Evolutionary conservation across 2,329 filamentous ascomycete species (phyloP).

Genomic region (Graphilbum ipis-grandicollis): DNA sequence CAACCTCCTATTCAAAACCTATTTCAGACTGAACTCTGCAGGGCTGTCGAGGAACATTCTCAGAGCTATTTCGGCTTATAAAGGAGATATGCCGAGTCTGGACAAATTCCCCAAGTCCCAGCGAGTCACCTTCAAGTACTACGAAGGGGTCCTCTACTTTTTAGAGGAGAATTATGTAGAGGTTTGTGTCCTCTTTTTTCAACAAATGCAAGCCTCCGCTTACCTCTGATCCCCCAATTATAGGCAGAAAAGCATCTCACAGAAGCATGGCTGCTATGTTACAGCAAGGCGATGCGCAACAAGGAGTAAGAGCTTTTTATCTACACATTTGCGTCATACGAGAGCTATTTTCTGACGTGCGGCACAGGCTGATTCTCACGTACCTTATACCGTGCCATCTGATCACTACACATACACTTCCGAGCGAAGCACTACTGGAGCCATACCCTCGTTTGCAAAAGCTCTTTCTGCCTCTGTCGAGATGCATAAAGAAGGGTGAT

Average conservation of each 20-base stretch:
- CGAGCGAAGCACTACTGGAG: conserved; percentile 50
- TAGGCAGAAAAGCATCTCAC: conserved; percentile 67
- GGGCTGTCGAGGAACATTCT: conserved; percentile 82
- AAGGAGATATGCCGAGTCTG: conserved; percentile 64
- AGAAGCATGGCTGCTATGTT: conserved; percentile 68
- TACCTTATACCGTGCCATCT: conserved; percentile 91
- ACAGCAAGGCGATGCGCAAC: conserved; percentile 55
- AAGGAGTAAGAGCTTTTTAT: conserved; percentile 46
- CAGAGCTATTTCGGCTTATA: conserved; percentile 61
- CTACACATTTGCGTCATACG: neutral
- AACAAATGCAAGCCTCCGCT: neutral
- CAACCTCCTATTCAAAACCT: conserved; percentile 94
- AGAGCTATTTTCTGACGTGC: neutral
- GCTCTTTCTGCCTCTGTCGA: conserved; percentile 62
- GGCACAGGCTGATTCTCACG: conserved; percentile 61
- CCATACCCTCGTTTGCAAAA: conserved; percentile 60
- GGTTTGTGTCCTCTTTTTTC: conserved; percentile 22
- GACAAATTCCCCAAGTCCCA: conserved; percentile 75
- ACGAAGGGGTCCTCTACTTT: conserved; percentile 83
- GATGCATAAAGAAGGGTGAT: conserved; percentile 68
- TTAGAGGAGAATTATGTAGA: conserved; percentile 82
- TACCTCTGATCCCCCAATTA: neutral
- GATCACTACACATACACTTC: conserved; percentile 72
- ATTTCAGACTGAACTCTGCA: conserved; percentile 87
- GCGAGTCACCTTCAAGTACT: conserved; percentile 91